Evolutionary conservation across 306 rosid genomes (phyloP), one percentile per base, ranked within the genome.

Genomic region (Pueraria montana): DNA sequence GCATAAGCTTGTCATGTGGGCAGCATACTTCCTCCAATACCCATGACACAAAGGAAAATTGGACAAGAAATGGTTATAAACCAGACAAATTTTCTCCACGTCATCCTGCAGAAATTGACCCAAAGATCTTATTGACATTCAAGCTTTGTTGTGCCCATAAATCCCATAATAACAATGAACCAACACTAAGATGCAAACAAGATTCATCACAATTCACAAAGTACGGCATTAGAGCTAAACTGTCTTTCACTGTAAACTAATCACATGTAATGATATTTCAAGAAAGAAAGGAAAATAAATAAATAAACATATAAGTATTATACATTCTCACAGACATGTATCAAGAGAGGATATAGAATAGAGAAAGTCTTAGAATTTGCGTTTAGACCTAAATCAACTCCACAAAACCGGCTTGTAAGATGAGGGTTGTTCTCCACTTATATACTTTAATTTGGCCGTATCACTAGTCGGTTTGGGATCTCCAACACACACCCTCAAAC

Each of bases 31-130:
- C 86, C 91, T 85, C 98, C 98, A 95, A 78, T 95, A 95, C 76
- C 97, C 95, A 76, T 90, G 86, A 90, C 98, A 95, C 87, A 95
- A 74, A 61, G 98, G 97, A 77, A 88, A 95, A 87, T 91, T 74
- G 1, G 93, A 91, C 88, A 95, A 86, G 87, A 93, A 95, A 62
- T 89, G 63, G 49, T 92, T 91, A 74, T 90, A 95, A 48, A 89
- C 94, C 71, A 87, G 78, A 48, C 89, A 84, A 67, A 92, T 85
- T 73, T 88, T 91, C 79, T 88, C 87, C 66, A 82, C 17, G 70
- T 88, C 89, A 74, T 91, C 97, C 98, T 95, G 90, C 89, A 89
- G 13, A 79, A 65, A 73, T 81, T 26, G 78, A 58, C 75, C 48
- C 79, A 82, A 74, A 69, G 20, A 80, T 65, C 73, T 30, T 59